Percentiles rank a stretch among this genome's conserved stretches.
phyloP scores from a whole-genome alignment of 352 stramenopile species.

The Globisporangium apiculatum region DNA sequence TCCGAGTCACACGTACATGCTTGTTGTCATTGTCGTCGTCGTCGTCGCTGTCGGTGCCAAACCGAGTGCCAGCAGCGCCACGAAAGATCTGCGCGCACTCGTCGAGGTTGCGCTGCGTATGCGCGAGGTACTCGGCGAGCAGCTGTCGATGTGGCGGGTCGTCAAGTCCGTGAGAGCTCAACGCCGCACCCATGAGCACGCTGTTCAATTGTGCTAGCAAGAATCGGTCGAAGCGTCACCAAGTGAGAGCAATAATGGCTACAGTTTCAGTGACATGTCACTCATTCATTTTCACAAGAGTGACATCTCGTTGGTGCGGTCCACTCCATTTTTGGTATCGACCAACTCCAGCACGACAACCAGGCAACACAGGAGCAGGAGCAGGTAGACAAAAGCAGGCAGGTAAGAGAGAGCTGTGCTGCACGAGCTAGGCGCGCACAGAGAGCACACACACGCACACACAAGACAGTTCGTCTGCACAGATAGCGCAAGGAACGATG shows the following conservation, averaged over 20 bases:
- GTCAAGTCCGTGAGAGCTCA: slow-evolving; percentile 16
- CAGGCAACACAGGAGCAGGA: no score
- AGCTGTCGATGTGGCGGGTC: slow-evolving; percentile 25
- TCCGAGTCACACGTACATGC: neutral
- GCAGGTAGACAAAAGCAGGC: no score
- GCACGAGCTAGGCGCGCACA: no score
- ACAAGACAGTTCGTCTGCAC: no score
- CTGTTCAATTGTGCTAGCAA: no score
- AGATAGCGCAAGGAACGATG: slow-evolving; percentile 21
- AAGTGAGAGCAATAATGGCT: neutral
- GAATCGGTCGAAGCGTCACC: neutral
- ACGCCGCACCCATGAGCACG: slow-evolving; percentile 16
- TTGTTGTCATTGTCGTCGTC: slow-evolving; percentile 6
- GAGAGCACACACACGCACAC: no score
- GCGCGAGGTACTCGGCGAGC: slow-evolving; percentile 44
- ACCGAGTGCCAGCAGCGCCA: slow-evolving; percentile 7
- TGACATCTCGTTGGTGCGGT: no score
- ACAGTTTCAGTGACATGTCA: neutral
- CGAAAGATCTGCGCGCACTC: slow-evolving; percentile 57
- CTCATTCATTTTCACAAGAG: no score
- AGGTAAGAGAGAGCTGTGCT: no score
- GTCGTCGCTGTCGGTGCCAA: slow-evolving; percentile 20
- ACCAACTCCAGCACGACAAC: no score
- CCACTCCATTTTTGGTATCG: no score
- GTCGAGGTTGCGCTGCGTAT: slow-evolving; percentile 37